Percentiles rank a stretch among this genome's conserved stretches.
phyloP scores from a whole-genome alignment of 345 rosid species.

The Bruguiera parviflora region DNA sequence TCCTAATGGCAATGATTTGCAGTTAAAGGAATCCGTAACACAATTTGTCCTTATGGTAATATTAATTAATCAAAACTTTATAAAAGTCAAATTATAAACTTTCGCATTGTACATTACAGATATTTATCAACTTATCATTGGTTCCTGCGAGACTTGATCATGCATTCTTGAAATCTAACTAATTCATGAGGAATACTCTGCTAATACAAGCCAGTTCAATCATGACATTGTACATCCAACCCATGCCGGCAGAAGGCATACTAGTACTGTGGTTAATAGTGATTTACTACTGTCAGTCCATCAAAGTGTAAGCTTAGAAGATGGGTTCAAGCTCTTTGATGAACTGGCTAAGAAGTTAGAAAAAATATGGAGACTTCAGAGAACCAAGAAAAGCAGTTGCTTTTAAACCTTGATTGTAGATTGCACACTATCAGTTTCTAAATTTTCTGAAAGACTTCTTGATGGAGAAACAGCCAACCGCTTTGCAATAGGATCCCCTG shows the following conservation, averaged over 20 bases:
- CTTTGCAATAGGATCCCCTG: constrained; percentile 78
- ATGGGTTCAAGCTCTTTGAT: not conserved
- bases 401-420: constrained; percentile 43
- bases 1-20: not conserved
- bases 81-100: not conserved
- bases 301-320: not conserved
- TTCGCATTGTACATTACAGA: not conserved
- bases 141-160: no score
- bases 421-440: constrained; percentile 32
- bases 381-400: constrained; percentile 2
- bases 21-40: not conserved
- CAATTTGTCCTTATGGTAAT: not conserved
- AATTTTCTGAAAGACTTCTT: constrained; percentile 36
- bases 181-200: no score
- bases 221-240: not conserved
- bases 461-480: constrained; percentile 42
- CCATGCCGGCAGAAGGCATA: not conserved
- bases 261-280: not conserved
- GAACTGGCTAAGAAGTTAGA: constrained; percentile 5
- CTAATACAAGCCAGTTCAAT: no score
- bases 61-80: not conserved
- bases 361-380: not conserved
- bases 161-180: no score
- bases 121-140: no score
- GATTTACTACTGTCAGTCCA: not conserved